These are phyloP conservation scores for Coemansia sp. DNA, from an alignment of 192 early-diverging fungal genomes.

Conservation along the genomic window DNA sequence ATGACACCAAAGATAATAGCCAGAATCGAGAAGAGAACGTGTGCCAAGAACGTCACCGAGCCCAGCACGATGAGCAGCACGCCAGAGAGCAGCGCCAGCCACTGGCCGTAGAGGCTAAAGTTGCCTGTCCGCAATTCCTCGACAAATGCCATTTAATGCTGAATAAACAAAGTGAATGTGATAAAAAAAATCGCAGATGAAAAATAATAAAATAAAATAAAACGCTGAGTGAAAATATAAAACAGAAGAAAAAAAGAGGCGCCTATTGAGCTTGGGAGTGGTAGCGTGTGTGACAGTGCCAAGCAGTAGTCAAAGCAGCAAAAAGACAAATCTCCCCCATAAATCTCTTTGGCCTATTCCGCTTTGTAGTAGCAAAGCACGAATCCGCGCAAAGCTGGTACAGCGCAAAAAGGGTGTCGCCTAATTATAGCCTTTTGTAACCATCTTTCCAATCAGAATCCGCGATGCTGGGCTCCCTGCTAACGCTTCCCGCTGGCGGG, in stretches of 20 bases:
- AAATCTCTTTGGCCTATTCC: neutral
- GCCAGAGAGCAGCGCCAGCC: conserved; percentile 41
- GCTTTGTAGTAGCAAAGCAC: neutral
- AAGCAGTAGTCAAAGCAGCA: neutral
- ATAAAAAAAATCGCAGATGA: neutral
- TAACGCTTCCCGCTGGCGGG: conserved; percentile 45
- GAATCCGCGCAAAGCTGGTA: neutral
- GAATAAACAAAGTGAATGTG: neutral
- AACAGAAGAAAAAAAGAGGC: neutral
- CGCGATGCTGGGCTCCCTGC: conserved; percentile 30
- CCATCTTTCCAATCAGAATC: neutral
- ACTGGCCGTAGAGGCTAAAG: conserved; percentile 49
- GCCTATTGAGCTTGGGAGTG: neutral
- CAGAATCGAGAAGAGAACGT: conserved; percentile 50
- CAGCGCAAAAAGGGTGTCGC: neutral
- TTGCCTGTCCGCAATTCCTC: conserved; percentile 47
- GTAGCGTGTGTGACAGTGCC: neutral
- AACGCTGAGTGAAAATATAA: neutral
- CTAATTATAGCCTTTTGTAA: neutral
- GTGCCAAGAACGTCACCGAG: conserved; percentile 43
- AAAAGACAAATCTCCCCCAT: neutral
- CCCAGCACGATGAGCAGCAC: conserved; percentile 52
- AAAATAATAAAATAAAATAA: neutral
- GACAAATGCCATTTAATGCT: conserved; percentile 35
- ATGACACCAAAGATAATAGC: conserved; percentile 50